A percentile compares a stretch with the other conserved stretches of the same genome.
phyloP scores from a whole-genome alignment of 345 rosid genomes.

The Eucalyptus paniculata region DNA sequence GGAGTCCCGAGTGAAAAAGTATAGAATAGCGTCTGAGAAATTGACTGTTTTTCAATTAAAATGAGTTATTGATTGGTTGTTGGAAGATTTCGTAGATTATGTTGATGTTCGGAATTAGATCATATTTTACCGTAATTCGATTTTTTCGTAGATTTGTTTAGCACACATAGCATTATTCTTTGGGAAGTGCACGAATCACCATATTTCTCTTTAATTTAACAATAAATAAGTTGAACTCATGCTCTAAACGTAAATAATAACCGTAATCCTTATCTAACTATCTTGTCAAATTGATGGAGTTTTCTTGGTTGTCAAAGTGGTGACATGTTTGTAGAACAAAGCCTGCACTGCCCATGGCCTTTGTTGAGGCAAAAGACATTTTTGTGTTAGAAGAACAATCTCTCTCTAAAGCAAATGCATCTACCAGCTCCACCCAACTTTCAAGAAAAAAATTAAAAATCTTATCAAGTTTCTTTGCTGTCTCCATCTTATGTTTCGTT shows the following conservation, averaged over 20 bases:
- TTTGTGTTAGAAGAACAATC: too few species aligned
- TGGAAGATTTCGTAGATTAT: background rate
- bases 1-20: background rate
- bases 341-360: too few species aligned
- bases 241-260: background rate
- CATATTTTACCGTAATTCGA: background rate
- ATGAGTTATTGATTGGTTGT: background rate
- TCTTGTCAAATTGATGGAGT: too few species aligned
- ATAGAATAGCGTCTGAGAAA: background rate
- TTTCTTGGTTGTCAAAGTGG: too few species aligned
- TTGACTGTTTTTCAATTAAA: background rate
- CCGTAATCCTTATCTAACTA: background rate
- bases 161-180: background rate
- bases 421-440: accelerated
- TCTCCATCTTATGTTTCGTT: too few species aligned
- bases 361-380: too few species aligned
- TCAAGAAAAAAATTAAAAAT: too few species aligned
- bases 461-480: too few species aligned
- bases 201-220: background rate
- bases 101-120: background rate
- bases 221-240: background rate
- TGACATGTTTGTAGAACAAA: too few species aligned
- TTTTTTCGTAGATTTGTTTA: too few species aligned
- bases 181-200: background rate
- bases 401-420: too few species aligned